These are phyloP conservation scores for Colletotrichum sp. DNA, from an alignment of 2,329 filamentous ascomycete genomes.

Conservation along the genomic window DNA sequence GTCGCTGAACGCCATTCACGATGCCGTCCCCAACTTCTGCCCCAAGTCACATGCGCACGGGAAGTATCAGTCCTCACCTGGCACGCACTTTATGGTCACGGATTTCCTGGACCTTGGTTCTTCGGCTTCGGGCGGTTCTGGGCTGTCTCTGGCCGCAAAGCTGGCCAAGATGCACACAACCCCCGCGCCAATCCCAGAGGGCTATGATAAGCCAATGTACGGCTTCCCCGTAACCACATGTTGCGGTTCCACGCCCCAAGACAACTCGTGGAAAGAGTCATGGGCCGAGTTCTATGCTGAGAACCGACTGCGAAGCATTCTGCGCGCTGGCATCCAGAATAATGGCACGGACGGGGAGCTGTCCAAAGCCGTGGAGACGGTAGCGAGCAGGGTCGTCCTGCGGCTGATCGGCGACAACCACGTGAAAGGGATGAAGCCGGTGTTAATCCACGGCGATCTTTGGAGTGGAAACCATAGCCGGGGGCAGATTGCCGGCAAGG, in stretches of 20 bases:
- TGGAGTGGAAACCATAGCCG: slow-evolving; percentile 85
- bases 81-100: slow-evolving; percentile 67
- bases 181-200: slow-evolving; percentile 69
- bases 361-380: slow-evolving; percentile 65
- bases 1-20: slow-evolving; percentile 82
- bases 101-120: slow-evolving; percentile 77
- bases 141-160: slow-evolving; percentile 72
- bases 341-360: slow-evolving; percentile 72
- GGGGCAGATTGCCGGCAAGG: slow-evolving; percentile 62
- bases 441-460: slow-evolving; percentile 89
- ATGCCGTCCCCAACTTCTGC: slow-evolving; percentile 74
- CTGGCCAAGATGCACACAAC: slow-evolving; percentile 81
- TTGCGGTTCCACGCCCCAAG: slow-evolving; percentile 84
- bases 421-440: slow-evolving; percentile 71
- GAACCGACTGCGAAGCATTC: slow-evolving; percentile 71
- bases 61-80: slow-evolving; percentile 55
- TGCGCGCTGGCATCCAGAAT: slow-evolving; percentile 58
- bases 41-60: slow-evolving; percentile 80
- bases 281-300: slow-evolving; percentile 91
- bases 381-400: slow-evolving; percentile 72
- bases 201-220: slow-evolving; percentile 67
- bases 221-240: slow-evolving; percentile 87
- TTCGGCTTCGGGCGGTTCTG: slow-evolving; percentile 46
- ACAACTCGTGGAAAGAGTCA: slow-evolving; percentile 73
- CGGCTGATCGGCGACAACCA: slow-evolving; percentile 73